Base-by-base conservation (phyloP, 257 asterid species). In the Cordia subcordata region DNA sequence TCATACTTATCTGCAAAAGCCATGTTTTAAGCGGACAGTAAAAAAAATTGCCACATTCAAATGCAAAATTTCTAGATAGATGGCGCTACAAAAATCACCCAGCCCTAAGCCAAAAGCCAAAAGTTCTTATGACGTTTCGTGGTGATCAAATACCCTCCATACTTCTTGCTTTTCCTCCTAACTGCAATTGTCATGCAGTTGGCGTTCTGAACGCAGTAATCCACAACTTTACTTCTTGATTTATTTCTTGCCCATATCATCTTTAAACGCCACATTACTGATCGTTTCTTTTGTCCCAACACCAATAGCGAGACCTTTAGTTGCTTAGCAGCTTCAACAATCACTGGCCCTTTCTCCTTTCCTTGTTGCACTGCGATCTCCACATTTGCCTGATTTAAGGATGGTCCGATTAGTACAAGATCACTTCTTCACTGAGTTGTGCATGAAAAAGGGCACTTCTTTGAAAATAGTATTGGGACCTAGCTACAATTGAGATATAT, bases 101-200 rank as follows among this genome's bases (percentile, higher is more conserved):
- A n/a, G n/a, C 22, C 11, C 8, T 78, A 90, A 56, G 98, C 98
- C 63, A 91, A 81, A 67, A 87, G 94, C 96, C 98, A 91, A 66
- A 91, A 87, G 8, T 87, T 81, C 81, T 91, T 91, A 85, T 91
- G 96, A 42, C 90, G 82, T 62, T 87, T 91, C 6, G 98, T 87
- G 15, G 95, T 91, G 73, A 91, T 91, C 64, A 87, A 72, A 68
- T 87, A 91, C 22, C 98, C 98, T 70, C 98, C 98, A 55, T 71
- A 40, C 38, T 79, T 91, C 77, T 68, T 74, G 74, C 76, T 69
- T 53, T 85, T 91, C 62, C 81, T 80, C 76, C 96, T 83, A 22
- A 87, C 96, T 2, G 96, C 96, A 66, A 91, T 77, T 4, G 98
- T 79, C 94, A 91, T 74, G 81, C 98, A 91, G 39, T 76, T 77